phyloP scores from a whole-genome alignment of 2,329 filamentous ascomycete genomes.

The Phoma sp. region DNA sequence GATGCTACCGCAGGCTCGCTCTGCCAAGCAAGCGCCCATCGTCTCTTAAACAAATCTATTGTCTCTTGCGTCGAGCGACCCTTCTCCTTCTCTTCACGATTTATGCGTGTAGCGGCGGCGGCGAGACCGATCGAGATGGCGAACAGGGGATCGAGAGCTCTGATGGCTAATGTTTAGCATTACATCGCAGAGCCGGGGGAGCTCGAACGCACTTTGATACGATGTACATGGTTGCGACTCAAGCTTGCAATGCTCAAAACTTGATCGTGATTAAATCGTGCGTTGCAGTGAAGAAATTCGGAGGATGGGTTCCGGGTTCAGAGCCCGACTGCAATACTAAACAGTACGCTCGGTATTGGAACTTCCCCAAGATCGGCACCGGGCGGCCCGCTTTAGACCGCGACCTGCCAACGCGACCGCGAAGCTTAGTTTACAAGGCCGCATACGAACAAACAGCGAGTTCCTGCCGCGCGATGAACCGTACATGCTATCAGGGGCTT shows the following conservation, averaged over 20 bases:
- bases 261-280: background rate
- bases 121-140: conserved; percentile 55
- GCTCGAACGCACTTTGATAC: conserved; percentile 8
- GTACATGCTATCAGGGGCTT: background rate
- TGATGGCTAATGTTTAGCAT: conserved; percentile 23
- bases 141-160: conserved; percentile 57
- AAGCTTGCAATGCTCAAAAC: background rate
- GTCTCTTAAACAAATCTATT: conserved; percentile 49
- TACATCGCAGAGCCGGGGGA: no score
- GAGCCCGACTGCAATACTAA: no score
- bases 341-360: background rate
- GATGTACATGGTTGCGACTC: conserved; percentile 9
- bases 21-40: conserved; percentile 42
- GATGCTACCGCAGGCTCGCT: background rate
- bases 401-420: conserved; percentile 17
- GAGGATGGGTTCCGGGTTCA: background rate
- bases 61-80: conserved; percentile 48
- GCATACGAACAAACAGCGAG: conserved; percentile 1
- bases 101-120: conserved; percentile 50
- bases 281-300: background rate
- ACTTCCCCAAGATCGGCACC: conserved; percentile 23
- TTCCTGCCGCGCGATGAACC: conserved; percentile 1
- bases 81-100: conserved; percentile 57
- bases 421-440: conserved; percentile 15
- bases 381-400: conserved; percentile 22